Conservation (phyloP, 495 filamentous ascomycete genomes). For the Penicillium mononematosum region DNA sequence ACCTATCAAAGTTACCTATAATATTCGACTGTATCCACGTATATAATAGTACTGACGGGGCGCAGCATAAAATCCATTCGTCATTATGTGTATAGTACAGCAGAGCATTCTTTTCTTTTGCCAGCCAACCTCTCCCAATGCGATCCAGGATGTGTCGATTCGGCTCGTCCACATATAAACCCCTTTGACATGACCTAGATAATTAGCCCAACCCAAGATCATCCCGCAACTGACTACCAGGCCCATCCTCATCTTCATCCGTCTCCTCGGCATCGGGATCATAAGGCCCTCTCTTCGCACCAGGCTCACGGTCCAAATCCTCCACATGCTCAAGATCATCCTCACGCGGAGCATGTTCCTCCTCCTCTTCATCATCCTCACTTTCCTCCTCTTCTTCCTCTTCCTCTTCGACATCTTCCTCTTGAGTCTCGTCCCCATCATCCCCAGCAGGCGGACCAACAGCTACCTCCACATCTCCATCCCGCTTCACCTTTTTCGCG, state of each 20-base stretch:
- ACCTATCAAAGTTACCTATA: not conserved
- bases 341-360: constrained; percentile 39
- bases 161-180: not conserved
- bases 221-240: constrained; percentile 43
- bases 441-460: constrained; percentile 45
- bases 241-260: constrained; percentile 46
- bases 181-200: not conserved
- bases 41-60: not conserved
- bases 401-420: constrained; percentile 53
- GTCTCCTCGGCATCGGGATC: constrained; percentile 46
- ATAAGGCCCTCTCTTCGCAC: constrained; percentile 26
- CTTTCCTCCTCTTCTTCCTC: constrained; percentile 56
- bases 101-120: constrained; percentile 6
- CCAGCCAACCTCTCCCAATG: not conserved
- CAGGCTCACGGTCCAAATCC: constrained; percentile 46
- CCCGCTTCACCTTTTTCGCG: constrained; percentile 50
- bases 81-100: constrained; percentile 30
- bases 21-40: not conserved
- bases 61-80: constrained; percentile 19
- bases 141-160: not conserved
- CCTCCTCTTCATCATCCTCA: constrained; percentile 50
- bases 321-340: constrained; percentile 68
- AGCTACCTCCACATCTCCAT: constrained; percentile 34
- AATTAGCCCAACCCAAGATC: constrained; percentile 41
- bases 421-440: constrained; percentile 54